These are phyloP conservation scores for Balamuthia mandrillaris DNA, from an alignment of 208 protist genomes.

Conservation along the genomic window DNA sequence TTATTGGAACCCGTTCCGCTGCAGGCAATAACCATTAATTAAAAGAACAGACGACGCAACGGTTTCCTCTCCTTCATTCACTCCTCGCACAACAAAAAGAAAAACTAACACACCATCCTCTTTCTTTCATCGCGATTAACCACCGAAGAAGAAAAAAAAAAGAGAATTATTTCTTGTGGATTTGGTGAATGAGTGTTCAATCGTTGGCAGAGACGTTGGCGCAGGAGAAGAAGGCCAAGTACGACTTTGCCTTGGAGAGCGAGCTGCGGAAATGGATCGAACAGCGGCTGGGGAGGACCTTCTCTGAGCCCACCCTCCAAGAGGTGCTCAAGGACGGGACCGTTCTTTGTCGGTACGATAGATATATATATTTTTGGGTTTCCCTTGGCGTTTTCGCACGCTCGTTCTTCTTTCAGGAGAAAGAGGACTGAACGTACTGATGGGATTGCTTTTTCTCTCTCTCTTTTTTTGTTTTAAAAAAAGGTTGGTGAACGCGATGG, in stretches of 20 bases:
- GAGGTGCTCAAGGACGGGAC: not conserved
- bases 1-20: no score
- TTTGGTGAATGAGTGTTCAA: not conserved
- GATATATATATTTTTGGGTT: not conserved
- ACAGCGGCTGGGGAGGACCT: not conserved
- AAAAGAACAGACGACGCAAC: no score
- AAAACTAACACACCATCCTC: no score
- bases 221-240: slow-evolving; percentile 5
- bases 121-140: no score
- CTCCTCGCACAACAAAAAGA: no score
- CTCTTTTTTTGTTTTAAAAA: not conserved
- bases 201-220: not conserved
- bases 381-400: not conserved
- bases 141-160: no score
- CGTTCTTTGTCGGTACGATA: not conserved
- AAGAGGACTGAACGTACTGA: not conserved
- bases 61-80: no score
- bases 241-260: not conserved
- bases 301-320: not conserved
- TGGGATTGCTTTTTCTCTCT: not conserved
- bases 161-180: no score
- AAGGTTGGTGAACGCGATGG: not conserved
- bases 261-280: not conserved
- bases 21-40: no score
- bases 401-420: not conserved